Evolutionary conservation across 2,329 filamentous ascomycete genomes (phyloP).

Genomic region (Plenodomus tracheiphilus): DNA sequence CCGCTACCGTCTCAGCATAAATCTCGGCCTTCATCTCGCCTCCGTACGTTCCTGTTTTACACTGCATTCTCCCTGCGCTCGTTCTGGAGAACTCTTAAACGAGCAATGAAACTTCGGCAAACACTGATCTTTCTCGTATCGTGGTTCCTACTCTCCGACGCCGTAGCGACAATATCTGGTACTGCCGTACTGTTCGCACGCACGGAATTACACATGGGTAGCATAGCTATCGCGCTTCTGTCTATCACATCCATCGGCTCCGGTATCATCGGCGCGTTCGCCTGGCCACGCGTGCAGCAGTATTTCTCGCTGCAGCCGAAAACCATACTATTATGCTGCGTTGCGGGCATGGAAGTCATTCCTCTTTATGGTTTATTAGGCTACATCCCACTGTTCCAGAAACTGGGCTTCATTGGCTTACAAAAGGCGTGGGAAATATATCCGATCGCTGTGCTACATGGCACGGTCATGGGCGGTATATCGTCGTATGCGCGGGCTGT

Average conservation of each 20-base stretch:
- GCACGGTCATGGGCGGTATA: slow-evolving; percentile 84
- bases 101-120: slow-evolving; percentile 70
- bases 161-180: slow-evolving; percentile 90
- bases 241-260: slow-evolving; percentile 85
- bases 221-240: slow-evolving; percentile 82
- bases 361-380: slow-evolving; percentile 85
- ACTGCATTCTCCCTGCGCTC: slow-evolving; percentile 81
- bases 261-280: slow-evolving; percentile 84
- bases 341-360: slow-evolving; percentile 83
- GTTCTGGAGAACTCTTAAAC: slow-evolving; percentile 74
- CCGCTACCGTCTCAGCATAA: slow-evolving; percentile 55
- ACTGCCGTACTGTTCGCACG: slow-evolving; percentile 93
- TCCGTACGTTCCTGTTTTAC: slow-evolving; percentile 62
- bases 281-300: slow-evolving; percentile 78
- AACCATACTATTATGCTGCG: slow-evolving; percentile 82
- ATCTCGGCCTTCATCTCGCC: slow-evolving; percentile 12
- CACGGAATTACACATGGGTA: slow-evolving; percentile 84
- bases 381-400: slow-evolving; percentile 74
- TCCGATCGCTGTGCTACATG: slow-evolving; percentile 81
- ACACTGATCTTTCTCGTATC: slow-evolving; percentile 76
- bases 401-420: slow-evolving; percentile 74
- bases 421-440: slow-evolving; percentile 94
- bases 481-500: slow-evolving; percentile 87
- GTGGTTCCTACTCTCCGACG: slow-evolving; percentile 92
- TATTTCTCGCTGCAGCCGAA: slow-evolving; percentile 70